phyloP scores from a whole-genome alignment of 495 filamentous ascomycete genomes.

The Cudoniella acicularis region DNA sequence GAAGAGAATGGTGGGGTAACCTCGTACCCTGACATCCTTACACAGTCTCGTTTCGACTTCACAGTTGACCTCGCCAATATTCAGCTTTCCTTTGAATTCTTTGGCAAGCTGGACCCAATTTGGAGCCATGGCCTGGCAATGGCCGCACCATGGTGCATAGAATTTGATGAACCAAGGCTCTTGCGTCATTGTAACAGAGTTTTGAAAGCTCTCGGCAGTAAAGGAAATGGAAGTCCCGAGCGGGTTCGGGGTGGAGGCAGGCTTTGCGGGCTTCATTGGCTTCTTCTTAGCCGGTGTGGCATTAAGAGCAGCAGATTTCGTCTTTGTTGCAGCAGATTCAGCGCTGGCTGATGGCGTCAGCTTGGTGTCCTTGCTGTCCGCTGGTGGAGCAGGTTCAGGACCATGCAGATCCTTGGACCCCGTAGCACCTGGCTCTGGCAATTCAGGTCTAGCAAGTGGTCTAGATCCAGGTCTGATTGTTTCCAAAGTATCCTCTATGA shows the following conservation, averaged over 20 bases:
- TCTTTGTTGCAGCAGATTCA: conserved; percentile 16
- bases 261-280: conserved; percentile 30
- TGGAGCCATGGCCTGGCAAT: conserved; percentile 89
- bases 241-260: conserved; percentile 58
- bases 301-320: conserved; percentile 12
- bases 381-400: conserved; percentile 9
- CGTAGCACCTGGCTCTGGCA: conserved; percentile 56
- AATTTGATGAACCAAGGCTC: conserved; percentile 99
- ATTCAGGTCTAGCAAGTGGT: conserved; percentile 55
- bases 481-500: conserved; percentile 77
- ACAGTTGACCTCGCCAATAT: conserved; percentile 96
- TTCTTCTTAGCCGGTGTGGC: conserved; percentile 22
- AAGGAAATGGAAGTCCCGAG: conserved; percentile 70
- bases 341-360: conserved; percentile 1
- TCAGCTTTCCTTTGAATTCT: conserved; percentile 81
- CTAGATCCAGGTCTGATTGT: conserved; percentile 74
- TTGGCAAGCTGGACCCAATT: conserved; percentile 87
- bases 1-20: conserved; percentile 87
- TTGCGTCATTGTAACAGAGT: conserved; percentile 75
- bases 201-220: conserved; percentile 82
- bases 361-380: conserved; percentile 12
- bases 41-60: conserved; percentile 79
- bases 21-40: conserved; percentile 75
- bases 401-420: conserved; percentile 19
- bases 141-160: conserved; percentile 94